A percentile compares a stretch with the other conserved stretches of the same genome.
phyloP scores from a whole-genome alignment of 2,329 filamentous ascomycete species.

The Laburnicola sp. region DNA sequence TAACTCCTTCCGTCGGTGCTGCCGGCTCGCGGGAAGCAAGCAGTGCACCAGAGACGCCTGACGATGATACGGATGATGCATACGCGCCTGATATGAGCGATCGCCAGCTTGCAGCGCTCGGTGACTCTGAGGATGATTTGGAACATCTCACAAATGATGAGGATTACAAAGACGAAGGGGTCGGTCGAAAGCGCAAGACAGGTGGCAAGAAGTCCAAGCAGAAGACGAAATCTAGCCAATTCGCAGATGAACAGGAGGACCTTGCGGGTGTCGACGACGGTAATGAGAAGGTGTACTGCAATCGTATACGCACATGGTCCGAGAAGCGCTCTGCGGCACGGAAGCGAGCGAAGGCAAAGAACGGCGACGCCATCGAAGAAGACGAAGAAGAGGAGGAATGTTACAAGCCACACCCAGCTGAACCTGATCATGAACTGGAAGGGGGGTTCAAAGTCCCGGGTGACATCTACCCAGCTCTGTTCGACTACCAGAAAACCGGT shows the following conservation, averaged over 20 bases:
- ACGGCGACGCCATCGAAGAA: conserved; percentile 23
- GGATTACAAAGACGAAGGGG: conserved; percentile 44
- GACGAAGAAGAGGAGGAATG: conserved; percentile 65
- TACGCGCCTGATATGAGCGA: conserved; percentile 49
- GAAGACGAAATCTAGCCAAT: conserved; percentile 23
- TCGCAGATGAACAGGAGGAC: conserved; percentile 52
- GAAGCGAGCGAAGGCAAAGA: conserved; percentile 47
- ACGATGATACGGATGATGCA: conserved; percentile 46
- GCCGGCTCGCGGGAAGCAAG: conserved; percentile 22
- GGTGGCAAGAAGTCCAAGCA: conserved; percentile 31
- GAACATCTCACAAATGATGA: conserved; percentile 43
- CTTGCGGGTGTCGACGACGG: conserved; percentile 79
- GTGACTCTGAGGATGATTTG: conserved; percentile 43
- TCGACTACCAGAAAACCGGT: conserved; percentile 96
- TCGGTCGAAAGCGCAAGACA: conserved; percentile 46
- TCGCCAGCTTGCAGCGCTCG: conserved; percentile 42
- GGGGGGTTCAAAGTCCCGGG: conserved; percentile 81
- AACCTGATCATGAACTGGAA: conserved; percentile 73
- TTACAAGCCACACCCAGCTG: conserved; percentile 82
- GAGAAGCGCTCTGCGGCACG: conserved; percentile 64
- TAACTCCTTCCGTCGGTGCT: conserved; percentile 23
- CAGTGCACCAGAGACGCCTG: conserved; percentile 23
- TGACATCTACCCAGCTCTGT: conserved; percentile 88
- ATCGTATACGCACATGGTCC: conserved; percentile 75
- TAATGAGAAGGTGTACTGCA: conserved; percentile 78